A percentile compares a stretch with the other conserved stretches of the same genome.
These are phyloP conservation scores for Penicillium taxi DNA, from an alignment of 495 filamentous ascomycete species.

Conservation along the genomic window DNA sequence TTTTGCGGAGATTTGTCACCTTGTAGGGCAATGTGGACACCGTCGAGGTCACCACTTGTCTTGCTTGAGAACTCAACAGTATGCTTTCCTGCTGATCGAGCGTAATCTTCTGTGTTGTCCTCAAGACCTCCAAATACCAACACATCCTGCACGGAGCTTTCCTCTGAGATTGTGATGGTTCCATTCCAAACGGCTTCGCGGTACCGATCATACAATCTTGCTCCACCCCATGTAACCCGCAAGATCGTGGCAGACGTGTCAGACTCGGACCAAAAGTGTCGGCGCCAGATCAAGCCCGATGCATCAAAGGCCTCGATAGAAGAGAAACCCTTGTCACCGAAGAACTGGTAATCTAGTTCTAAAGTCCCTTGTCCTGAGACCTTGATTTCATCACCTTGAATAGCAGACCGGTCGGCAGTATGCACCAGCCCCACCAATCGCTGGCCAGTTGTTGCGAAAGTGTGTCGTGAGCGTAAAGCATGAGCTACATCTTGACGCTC, in stretches of 20 bases:
- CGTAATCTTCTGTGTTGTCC: conserved; percentile 13
- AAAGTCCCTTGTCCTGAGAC: neutral
- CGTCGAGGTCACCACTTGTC: conserved; percentile 21
- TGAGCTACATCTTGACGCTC: conserved; percentile 10
- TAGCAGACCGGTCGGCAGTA: neutral
- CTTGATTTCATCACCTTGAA: conserved; percentile 19
- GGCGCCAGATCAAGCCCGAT: conserved; percentile 9
- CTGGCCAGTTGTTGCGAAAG: conserved; percentile 21
- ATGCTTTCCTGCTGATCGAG: neutral
- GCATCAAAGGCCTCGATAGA: conserved; percentile 20
- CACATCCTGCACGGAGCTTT: neutral
- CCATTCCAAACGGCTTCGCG: conserved; percentile 19
- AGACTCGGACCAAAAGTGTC: conserved; percentile 14
- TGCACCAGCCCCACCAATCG: conserved; percentile 16
- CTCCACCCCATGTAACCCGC: conserved; percentile 16
- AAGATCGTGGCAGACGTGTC: conserved; percentile 4
- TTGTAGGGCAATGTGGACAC: conserved; percentile 24
- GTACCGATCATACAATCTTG: conserved; percentile 17
- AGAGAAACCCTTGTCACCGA: conserved; percentile 17
- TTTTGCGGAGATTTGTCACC: neutral
- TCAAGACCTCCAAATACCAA: conserved; percentile 14
- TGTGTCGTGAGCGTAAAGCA: conserved; percentile 14
- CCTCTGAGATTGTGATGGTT: conserved; percentile 5
- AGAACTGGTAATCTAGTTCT: conserved; percentile 14
- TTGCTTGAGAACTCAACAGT: conserved; percentile 13